phyloP scores from a whole-genome alignment of 768 basidiomycete species.

The Pholiota conissans region DNA sequence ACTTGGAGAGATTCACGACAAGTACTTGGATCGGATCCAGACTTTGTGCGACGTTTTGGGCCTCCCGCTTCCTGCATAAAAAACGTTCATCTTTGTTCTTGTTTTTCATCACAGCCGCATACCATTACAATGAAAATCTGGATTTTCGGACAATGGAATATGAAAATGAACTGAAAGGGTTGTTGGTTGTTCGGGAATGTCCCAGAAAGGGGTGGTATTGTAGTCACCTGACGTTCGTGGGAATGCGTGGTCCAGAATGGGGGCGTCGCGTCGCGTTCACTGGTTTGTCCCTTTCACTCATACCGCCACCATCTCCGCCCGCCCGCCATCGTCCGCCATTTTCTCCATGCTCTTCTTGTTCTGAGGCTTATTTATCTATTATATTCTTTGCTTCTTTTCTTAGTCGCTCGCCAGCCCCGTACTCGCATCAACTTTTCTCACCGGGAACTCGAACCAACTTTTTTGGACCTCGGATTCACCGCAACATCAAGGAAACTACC shows the following conservation, averaged over 20 bases:
- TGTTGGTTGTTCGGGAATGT: no score
- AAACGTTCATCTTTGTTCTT: no score
- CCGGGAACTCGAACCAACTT: neutral
- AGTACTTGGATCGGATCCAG: conserved; percentile 11
- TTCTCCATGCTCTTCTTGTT: neutral
- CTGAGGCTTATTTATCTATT: neutral
- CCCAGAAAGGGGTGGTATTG: neutral
- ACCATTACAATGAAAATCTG: no score
- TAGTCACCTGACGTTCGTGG: conserved; percentile 10
- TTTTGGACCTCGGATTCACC: neutral
- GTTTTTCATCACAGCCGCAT: no score
- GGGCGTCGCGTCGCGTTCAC: conserved; percentile 18
- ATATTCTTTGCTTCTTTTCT: neutral
- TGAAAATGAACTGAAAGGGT: no score
- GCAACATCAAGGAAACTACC: neutral
- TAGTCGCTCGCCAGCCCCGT: neutral
- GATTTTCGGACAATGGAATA: no score
- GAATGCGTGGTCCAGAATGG: conserved; percentile 11
- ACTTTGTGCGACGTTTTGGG: conserved; percentile 7
- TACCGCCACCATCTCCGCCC: conserved; percentile 10
- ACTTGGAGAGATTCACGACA: conserved; percentile 9
- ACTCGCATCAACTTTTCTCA: conserved; percentile 1
- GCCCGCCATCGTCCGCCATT: neutral
- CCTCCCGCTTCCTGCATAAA: conserved; percentile 3
- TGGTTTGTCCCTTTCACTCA: conserved; percentile 8